Base-by-base conservation (phyloP, 2,329 filamentous ascomycete species). In the Neonectria neomacrospora region DNA sequence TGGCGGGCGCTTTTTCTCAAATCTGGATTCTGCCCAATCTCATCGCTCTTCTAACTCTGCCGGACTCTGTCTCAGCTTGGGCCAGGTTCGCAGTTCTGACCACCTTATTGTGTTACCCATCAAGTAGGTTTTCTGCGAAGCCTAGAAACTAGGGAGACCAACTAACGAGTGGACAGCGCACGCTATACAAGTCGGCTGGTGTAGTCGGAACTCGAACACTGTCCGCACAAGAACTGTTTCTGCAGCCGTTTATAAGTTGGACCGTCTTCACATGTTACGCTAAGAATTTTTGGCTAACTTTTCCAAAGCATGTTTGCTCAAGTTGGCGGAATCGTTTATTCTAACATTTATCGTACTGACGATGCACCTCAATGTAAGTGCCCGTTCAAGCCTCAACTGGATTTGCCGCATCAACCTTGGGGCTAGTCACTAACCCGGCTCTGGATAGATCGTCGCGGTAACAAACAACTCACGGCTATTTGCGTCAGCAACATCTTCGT, bases 11-110 rank as follows among this genome's bases (percentile, higher is more conserved):
- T 5, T 71, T 77, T 55, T 67, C 73, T 1, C 84, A 88, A 59
- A 67, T 90, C 8, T 91, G 88, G 88, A 79, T 83, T 2, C 76
- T 91, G 3, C 88, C 88, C 0, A 86, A 86, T 64, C 70, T 91
- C 2, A 77, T 88, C n/a, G 75, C 74, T 7, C 68, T 76, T 11
- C 62, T 72, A 0, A 70, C 78, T 20, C 72, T 74, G 1, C 66
- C 68, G 8, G 65, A 56, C 1, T 51, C 63, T 5, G 65, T 72
- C 8, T 71, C 72, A 20, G 63, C 67, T n/a, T 79, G 78, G 79
- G 72, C 75, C 3, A 71, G 74, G 11, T 80, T 73, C 70, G 71
- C 72, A 1, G 65, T 80, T 2, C 66, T 80, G 23, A 77, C 77
- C 0, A 48, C 78, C 1, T 68, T 80, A 3, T 63, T 80, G 1